Conservation (phyloP, 345 rosid genomes). For the Pistacia integerrima region DNA sequence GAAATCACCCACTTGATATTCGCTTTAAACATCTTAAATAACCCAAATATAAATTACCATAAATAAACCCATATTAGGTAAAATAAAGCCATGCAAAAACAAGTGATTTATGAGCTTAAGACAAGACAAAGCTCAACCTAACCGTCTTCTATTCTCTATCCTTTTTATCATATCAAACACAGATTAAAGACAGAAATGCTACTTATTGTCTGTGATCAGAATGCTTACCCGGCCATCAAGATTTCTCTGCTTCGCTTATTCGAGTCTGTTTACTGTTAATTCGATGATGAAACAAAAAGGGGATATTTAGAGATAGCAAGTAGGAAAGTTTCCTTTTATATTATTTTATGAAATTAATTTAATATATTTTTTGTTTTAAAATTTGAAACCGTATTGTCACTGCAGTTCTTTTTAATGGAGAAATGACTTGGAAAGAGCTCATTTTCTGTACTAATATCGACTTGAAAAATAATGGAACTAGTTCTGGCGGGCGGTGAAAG, state of each 20-base stretch:
- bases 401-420: neutral
- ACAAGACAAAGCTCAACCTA: neutral
- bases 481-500: no score
- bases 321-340: neutral
- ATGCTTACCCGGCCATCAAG: conserved; percentile 15
- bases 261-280: neutral
- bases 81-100: neutral
- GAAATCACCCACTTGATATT: neutral
- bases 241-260: neutral
- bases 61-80: neutral
- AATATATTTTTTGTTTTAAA: neutral
- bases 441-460: neutral
- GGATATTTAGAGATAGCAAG: neutral
- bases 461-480: no score
- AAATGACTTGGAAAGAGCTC: no score
- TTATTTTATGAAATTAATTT: neutral
- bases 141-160: neutral
- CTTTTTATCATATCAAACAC: neutral
- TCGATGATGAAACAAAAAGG: neutral
- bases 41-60: neutral
- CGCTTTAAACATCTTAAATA: neutral
- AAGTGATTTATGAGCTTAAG: neutral
- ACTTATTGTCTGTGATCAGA: neutral
- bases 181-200: neutral
- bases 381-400: neutral